Evolutionary conservation across 192 early-diverging fungal genomes (phyloP).

Genomic region (Powellomyces hirtus): DNA sequence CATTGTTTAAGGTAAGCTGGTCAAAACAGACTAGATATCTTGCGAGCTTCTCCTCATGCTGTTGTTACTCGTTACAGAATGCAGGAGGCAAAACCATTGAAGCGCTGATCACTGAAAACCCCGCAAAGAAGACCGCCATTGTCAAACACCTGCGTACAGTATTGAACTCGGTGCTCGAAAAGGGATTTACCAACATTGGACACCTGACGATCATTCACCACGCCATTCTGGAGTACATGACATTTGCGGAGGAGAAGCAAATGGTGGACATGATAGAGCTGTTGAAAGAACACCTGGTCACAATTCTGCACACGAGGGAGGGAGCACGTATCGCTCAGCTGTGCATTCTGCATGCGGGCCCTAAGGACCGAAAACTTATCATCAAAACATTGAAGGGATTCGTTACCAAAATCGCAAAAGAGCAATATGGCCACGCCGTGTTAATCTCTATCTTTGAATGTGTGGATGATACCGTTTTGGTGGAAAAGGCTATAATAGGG

Average conservation of each 20-base stretch:
- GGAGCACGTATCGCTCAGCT: slow-evolving; percentile 84
- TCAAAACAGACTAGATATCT: too few species aligned
- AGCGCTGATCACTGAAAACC: slow-evolving; percentile 59
- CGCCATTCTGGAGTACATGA: slow-evolving; percentile 81
- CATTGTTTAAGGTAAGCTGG: slow-evolving; percentile 80
- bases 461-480: slow-evolving; percentile 89
- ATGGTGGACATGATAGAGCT: slow-evolving; percentile 66
- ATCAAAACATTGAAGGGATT: slow-evolving; percentile 81
- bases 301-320: slow-evolving; percentile 91
- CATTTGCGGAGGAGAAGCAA: slow-evolving; percentile 60
- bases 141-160: slow-evolving; percentile 68
- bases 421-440: slow-evolving; percentile 88
- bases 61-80: slow-evolving; percentile 4
- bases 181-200: slow-evolving; percentile 64
- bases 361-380: slow-evolving; percentile 91
- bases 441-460: slow-evolving; percentile 80
- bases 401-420: slow-evolving; percentile 73
- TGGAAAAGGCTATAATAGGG: slow-evolving; percentile 70
- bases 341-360: slow-evolving; percentile 70
- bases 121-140: slow-evolving; percentile 68
- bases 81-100: slow-evolving; percentile 40
- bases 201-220: slow-evolving; percentile 82
- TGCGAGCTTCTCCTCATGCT: background rate
- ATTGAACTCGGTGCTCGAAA: slow-evolving; percentile 75
- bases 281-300: slow-evolving; percentile 77